Conservation (phyloP, 2,329 filamentous ascomycete species). For the Cordyceps pruinosa region DNA sequence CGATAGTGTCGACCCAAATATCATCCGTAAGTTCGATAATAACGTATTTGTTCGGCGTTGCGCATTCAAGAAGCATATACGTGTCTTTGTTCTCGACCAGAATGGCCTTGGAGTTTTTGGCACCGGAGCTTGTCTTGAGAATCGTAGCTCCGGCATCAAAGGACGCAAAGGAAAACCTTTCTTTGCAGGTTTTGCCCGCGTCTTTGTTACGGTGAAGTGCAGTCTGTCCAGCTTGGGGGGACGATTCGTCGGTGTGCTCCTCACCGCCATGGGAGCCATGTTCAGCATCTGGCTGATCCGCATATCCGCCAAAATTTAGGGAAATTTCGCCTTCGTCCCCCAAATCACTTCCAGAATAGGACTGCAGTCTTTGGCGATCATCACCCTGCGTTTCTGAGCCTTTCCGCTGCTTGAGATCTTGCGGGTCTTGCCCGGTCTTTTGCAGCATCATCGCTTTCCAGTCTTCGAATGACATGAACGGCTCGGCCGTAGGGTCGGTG, state of each 20-base stretch:
- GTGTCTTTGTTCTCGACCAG: constrained; percentile 96
- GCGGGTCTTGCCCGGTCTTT: constrained; percentile 66
- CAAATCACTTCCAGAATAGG: constrained; percentile 63
- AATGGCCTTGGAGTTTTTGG: constrained; percentile 82
- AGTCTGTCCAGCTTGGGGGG: constrained; percentile 39
- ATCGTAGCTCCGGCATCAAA: constrained; percentile 95
- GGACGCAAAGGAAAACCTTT: constrained; percentile 93
- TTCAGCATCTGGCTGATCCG: constrained; percentile 15
- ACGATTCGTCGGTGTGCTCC: constrained; percentile 28
- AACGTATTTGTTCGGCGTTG: constrained; percentile 80
- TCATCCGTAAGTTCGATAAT: constrained; percentile 89
- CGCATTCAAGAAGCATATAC: constrained; percentile 94
- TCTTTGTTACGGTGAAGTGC: constrained; percentile 71
- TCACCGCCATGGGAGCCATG: constrained; percentile 16
- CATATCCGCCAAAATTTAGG: constrained; percentile 38
- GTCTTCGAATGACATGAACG: constrained; percentile 95
- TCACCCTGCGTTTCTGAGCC: constrained; percentile 38
- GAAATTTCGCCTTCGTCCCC: constrained; percentile 84
- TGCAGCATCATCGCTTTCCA: constrained; percentile 94
- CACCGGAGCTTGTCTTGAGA: constrained; percentile 78
- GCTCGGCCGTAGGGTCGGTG: constrained; percentile 21
- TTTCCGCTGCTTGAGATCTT: constrained; percentile 60
- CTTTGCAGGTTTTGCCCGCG: constrained; percentile 94
- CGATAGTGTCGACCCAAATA: constrained; percentile 83
- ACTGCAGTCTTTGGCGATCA: constrained; percentile 43